Evolutionary conservation across 148 eudicot genomes (phyloP).

Genomic region (Talinum fruticosum): DNA sequence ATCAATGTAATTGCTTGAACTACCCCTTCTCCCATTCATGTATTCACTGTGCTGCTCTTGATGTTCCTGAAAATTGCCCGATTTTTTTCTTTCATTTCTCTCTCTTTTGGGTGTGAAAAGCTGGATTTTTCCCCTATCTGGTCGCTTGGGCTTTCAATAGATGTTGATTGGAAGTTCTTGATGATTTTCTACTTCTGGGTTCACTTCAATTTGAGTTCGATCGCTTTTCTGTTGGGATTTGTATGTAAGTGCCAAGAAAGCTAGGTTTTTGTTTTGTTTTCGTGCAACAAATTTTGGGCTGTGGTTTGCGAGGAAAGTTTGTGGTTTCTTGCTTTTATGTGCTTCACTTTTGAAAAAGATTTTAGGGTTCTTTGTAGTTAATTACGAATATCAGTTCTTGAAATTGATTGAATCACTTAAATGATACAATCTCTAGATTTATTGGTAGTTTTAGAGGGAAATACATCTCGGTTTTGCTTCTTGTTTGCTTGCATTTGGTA

Average conservation of each 20-base stretch:
- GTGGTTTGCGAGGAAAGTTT: neutral
- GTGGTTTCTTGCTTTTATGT: neutral
- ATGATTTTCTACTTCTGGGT: neutral
- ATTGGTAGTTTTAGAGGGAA: neutral
- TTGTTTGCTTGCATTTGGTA: neutral
- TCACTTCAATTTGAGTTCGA: conserved; percentile 20
- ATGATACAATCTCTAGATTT: neutral
- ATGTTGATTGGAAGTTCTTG: conserved; percentile 17
- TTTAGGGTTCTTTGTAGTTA: neutral
- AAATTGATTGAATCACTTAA: neutral
- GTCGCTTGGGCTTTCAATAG: conserved; percentile 10
- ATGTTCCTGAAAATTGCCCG: neutral
- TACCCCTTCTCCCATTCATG: neutral
- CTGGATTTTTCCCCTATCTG: neutral
- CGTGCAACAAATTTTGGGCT: neutral
- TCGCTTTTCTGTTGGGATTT: neutral
- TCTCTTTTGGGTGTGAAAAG: neutral
- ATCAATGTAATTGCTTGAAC: conserved; percentile 15
- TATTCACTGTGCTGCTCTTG: neutral
- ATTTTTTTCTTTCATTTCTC: neutral
- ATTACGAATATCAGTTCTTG: neutral
- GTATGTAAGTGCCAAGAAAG: neutral
- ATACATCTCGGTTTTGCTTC: neutral
- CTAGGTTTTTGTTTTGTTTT: neutral
- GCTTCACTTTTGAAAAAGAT: neutral